These are phyloP conservation scores for Corylus americana DNA, from an alignment of 306 rosid species.

Conservation along the genomic window DNA sequence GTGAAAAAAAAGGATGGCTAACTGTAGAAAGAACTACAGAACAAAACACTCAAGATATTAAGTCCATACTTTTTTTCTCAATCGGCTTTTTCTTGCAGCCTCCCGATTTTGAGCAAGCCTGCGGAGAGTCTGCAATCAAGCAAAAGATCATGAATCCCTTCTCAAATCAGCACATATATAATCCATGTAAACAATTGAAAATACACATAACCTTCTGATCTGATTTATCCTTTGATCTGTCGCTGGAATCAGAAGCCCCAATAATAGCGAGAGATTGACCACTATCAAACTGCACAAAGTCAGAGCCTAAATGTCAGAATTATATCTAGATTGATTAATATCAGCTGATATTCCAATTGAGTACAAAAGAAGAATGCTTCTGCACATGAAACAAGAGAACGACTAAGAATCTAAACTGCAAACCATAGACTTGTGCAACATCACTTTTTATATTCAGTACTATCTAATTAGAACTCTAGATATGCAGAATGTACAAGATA, in stretches of 20 bases:
- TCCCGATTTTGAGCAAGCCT: constrained; percentile 99
- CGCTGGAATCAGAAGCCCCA: constrained; percentile 84
- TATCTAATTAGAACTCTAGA: constrained; percentile 3
- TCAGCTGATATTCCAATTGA: constrained; percentile 9
- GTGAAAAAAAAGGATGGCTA: background rate
- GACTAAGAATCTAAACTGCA: constrained; percentile 2
- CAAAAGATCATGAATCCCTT: constrained; percentile 20
- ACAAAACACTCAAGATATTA: constrained; percentile 1
- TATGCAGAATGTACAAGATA: constrained; percentile 14
- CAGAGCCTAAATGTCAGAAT: constrained; percentile 35
- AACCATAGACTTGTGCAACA: constrained; percentile 4
- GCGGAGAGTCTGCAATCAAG: constrained; percentile 65
- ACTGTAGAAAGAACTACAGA: background rate
- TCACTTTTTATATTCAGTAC: background rate
- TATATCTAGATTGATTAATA: constrained; percentile 8
- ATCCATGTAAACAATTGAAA: constrained; percentile 5
- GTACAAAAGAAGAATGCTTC: constrained; percentile 12
- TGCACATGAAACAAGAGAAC: background rate
- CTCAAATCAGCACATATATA: constrained; percentile 15
- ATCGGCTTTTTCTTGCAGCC: constrained; percentile 96
- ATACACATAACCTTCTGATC: constrained; percentile 83
- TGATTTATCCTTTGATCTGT: constrained; percentile 82
- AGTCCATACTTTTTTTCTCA: constrained; percentile 80
- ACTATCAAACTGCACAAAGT: constrained; percentile 66
- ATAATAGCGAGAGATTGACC: constrained; percentile 47